These are phyloP conservation scores for Ganoderma leucocontextum DNA, from an alignment of 1,284 basidiomycete species.

Conservation along the genomic window DNA sequence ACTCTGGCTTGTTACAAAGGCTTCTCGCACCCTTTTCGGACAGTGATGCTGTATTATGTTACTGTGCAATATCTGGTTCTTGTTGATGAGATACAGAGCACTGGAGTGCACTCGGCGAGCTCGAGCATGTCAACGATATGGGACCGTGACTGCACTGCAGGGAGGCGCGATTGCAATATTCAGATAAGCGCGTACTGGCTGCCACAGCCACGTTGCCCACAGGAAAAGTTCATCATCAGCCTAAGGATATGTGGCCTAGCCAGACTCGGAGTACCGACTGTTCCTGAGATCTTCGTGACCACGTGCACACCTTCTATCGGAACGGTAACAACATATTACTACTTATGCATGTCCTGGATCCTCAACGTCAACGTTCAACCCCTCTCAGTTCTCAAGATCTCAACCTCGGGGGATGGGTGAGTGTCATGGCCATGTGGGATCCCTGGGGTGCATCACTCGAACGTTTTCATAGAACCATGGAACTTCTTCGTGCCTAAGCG, in stretches of 20 bases:
- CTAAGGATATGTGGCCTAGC: no score
- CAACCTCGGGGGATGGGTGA: neutral
- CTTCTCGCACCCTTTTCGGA: neutral
- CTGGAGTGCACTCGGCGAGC: neutral
- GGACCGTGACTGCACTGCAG: no score
- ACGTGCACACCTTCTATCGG: no score
- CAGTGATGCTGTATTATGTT: neutral
- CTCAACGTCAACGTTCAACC: no score
- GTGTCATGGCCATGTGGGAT: neutral
- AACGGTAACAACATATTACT: no score
- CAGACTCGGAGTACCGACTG: no score
- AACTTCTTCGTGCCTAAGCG: neutral
- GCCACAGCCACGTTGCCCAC: no score
- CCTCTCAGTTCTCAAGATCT: no score
- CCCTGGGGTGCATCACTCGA: neutral
- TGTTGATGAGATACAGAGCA: neutral
- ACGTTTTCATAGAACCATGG: neutral
- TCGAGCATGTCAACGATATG: no score
- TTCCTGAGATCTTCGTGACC: no score
- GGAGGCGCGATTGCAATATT: neutral
- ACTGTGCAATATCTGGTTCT: neutral
- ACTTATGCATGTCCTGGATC: no score
- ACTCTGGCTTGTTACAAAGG: conserved; percentile 1
- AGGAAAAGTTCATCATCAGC: no score
- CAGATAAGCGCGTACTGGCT: neutral